A percentile compares a stretch with the other conserved stretches of the same genome.
Evolutionary conservation across 345 rosid species (phyloP).

Genomic region (Camelina neglecta): DNA sequence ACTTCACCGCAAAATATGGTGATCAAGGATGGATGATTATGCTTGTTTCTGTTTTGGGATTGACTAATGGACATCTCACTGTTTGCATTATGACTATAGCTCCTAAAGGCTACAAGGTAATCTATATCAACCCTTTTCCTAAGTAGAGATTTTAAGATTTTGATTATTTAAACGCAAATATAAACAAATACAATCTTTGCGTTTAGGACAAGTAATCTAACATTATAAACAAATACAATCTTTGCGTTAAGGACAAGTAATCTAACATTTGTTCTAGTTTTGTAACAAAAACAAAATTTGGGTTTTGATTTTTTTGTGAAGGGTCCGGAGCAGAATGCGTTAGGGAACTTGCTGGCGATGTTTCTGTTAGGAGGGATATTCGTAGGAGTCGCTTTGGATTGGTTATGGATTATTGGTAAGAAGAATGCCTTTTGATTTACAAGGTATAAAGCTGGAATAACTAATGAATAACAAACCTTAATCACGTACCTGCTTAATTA

Average conservation of each 20-base stretch:
- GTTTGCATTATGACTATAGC: conserved; percentile 83
- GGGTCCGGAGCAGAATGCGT: conserved; percentile 95
- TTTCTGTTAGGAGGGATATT: conserved; percentile 68
- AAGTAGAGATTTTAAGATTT: background rate
- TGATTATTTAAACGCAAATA: too few relatives aligned
- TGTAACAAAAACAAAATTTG: background rate
- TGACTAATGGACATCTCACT: conserved; percentile 80
- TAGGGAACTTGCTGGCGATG: conserved; percentile 84
- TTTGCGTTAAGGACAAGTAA: too few relatives aligned
- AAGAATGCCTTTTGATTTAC: conserved; percentile 38
- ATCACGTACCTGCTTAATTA: background rate
- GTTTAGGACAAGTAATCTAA: background rate
- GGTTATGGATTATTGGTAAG: conserved; percentile 90
- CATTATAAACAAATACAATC: background rate
- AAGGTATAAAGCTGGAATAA: background rate
- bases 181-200: background rate
- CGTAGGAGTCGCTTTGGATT: conserved; percentile 76
- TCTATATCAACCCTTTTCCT: background rate
- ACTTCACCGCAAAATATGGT: conserved; percentile 83
- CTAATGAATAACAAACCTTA: background rate
- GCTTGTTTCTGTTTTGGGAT: conserved; percentile 67
- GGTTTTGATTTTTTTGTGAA: conserved; percentile 37
- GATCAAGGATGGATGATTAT: conserved; percentile 95
- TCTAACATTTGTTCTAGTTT: background rate
- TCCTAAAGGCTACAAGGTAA: conserved; percentile 59